A percentile compares a stretch with the other conserved stretches of the same genome.
These are phyloP conservation scores for Aspergillus latus DNA, from an alignment of 2,329 filamentous ascomycete genomes.

Conservation along the genomic window DNA sequence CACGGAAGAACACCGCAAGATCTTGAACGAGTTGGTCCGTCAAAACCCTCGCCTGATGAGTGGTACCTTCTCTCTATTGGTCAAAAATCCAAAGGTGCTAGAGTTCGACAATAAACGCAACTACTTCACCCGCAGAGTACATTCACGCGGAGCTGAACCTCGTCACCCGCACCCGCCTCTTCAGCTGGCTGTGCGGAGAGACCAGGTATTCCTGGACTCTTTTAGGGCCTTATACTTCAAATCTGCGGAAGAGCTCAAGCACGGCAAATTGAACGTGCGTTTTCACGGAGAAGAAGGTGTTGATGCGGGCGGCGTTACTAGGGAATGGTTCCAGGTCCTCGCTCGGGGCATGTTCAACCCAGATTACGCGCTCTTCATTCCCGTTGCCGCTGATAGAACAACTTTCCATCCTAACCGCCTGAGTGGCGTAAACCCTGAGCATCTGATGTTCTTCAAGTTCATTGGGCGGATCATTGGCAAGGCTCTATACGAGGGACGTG, in stretches of 20 bases:
- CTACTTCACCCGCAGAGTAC: constrained; percentile 94
- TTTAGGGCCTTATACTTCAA: constrained; percentile 99
- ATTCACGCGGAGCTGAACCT: constrained; percentile 68
- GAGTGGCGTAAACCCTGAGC: constrained; percentile 91
- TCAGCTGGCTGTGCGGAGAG: constrained; percentile 84
- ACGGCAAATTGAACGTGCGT: constrained; percentile 94
- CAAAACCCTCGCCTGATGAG: constrained; percentile 99
- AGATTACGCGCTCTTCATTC: constrained; percentile 93
- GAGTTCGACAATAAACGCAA: constrained; percentile 99
- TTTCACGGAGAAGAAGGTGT: constrained; percentile 98
- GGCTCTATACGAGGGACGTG: constrained; percentile 90
- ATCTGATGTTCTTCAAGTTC: constrained; percentile 98
- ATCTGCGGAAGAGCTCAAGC: constrained; percentile 94
- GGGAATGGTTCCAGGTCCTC: constrained; percentile 99
- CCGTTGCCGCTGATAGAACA: constrained; percentile 93
- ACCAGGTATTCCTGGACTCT: constrained; percentile 96
- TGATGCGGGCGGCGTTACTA: constrained; percentile 93
- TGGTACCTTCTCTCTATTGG: constrained; percentile 89
- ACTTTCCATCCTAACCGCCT: constrained; percentile 98
- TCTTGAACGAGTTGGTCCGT: constrained; percentile 94
- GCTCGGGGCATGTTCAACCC: constrained; percentile 98
- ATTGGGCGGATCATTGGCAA: constrained; percentile 98
- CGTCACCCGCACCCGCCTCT: constrained; percentile 74
- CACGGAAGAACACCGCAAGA: constrained; percentile 95
- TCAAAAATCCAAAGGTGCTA: constrained; percentile 97